Evolutionary conservation across 2,329 filamentous ascomycete species (phyloP), one percentile per base, ranked within the genome.

Genomic region (Neoascochyta sp.): DNA sequence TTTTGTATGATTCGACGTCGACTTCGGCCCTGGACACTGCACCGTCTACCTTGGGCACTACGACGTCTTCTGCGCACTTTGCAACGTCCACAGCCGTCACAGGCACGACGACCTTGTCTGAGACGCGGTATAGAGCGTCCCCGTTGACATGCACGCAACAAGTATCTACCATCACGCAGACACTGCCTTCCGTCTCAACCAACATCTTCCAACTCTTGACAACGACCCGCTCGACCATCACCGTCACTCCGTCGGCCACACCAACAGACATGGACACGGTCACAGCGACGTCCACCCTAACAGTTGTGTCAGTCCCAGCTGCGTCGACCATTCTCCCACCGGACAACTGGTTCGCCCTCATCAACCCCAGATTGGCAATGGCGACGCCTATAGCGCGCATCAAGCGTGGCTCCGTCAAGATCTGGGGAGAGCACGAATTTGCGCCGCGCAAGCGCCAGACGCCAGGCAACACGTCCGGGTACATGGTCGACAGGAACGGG

Each of bases 371-470:
- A n/a, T 12, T 23, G 2, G 27, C 41, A 9, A 34, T 20, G 4
- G 20, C 43, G 5, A 45, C 43, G 3, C 16, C 34, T 8, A 20
- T 39, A 7, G 34, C 46, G 7, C 48, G 45, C 27, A 37, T 49
- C 39, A 49, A 47, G 36, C 51, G 52, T 24, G 21, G 24, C 7
- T 22, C 26, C 6, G 5, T 50, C 20, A 27, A 36, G 15, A 32
- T 25, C 23, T 34, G 34, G 11, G 29, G 27, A 16, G 24, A 34
- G 3, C 34, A 36, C 9, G 26, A 21, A 9, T 21, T 34, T 2
- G 24, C 34, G 10, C 28, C 32, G 10, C 30, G 46, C 30, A 42
- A 43, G 30, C 46, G 50, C 27, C 45, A 47, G 29, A 52, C 48
- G 1, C 11, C 20, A 4, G 42, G 38, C 22, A 36, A 45, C 36